Conservation (phyloP, 768 basidiomycete species). For the Hygrophoropsis aurantiaca region DNA sequence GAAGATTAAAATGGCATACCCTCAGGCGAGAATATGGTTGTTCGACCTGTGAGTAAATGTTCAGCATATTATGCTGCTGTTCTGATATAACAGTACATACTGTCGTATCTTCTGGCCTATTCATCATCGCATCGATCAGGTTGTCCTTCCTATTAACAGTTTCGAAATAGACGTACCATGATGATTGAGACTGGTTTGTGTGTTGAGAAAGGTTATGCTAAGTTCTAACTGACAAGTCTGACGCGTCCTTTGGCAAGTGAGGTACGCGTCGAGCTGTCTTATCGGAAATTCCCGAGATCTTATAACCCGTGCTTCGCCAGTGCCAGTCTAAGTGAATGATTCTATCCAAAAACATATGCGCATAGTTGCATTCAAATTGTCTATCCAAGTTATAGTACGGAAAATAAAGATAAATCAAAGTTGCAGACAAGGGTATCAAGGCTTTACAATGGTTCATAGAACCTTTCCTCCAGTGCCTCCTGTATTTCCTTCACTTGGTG, state of each 20-base stretch:
- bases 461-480: conserved; percentile 34
- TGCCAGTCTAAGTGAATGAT: too few relatives aligned
- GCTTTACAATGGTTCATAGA: too few relatives aligned
- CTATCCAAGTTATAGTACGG: too few relatives aligned
- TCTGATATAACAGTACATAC: conserved; percentile 47
- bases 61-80: conserved; percentile 1
- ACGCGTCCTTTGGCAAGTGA: conserved; percentile 20
- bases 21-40: conserved; percentile 99
- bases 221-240: too few relatives aligned
- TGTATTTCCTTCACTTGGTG: conserved; percentile 53
- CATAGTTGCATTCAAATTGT: too few relatives aligned
- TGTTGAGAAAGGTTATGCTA: neutral
- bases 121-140: neutral
- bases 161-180: conserved; percentile 43
- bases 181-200: conserved; percentile 21
- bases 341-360: too few relatives aligned
- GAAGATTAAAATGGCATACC: conserved; percentile 47
- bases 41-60: conserved; percentile 63
- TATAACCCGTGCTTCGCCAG: too few relatives aligned
- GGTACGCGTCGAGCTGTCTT: conserved; percentile 19
- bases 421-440: too few relatives aligned
- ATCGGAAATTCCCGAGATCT: too few relatives aligned
- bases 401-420: too few relatives aligned
- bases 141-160: neutral
- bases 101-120: conserved; percentile 93